Evolutionary conservation across 1,139 yeast genomes (phyloP), one percentile per base, ranked within the genome.

Genomic region (Candida sp.): DNA sequence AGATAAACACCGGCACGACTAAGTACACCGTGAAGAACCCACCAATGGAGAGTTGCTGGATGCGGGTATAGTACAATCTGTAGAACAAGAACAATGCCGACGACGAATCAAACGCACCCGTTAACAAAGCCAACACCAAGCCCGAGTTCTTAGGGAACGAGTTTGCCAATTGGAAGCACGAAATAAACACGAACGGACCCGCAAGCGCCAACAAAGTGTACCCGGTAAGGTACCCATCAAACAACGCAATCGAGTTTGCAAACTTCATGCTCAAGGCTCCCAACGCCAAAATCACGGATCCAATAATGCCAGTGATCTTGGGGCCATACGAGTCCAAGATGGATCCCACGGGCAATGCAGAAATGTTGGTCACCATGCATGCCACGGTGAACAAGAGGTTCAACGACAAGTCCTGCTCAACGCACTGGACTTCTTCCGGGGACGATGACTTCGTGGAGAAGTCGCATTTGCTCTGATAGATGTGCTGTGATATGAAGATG

Each of bases 351-450:
- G 90, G 79, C 51, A 93, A 75, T 0, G 97, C 96, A 46, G 87
- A 83, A 6, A 88, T 82, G 63, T 91, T 92, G n/a, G 98, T 91
- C 6, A 88, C 82, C 63, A 89, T 93, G 12, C 97, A 94, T 34
- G 96, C 96, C 35, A 86, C 75, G 0, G 97, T 88, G 70, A 92
- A 93, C 78, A 92, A 81, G 62, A 84, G 79, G 67, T 93, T 93
- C 55, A 93, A 77, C 52, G 90, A 81, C 61, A 91, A 73, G 65
- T 93, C 98, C 67, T 92, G 97, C 28, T 80, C 83, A 12, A 78
- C 74, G 69, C 98, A 93, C 5, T 78, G 58, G 5, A 59, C 63
- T 1, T 67, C 58, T 0, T 60, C 49, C 5, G 58, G 61, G 1
- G 67, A 56, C 1, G 61, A 17, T 17, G 17, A 49, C n/a, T 55